Conservation (phyloP, 2,329 filamentous ascomycete genomes). For the Monosporascus sp. region DNA sequence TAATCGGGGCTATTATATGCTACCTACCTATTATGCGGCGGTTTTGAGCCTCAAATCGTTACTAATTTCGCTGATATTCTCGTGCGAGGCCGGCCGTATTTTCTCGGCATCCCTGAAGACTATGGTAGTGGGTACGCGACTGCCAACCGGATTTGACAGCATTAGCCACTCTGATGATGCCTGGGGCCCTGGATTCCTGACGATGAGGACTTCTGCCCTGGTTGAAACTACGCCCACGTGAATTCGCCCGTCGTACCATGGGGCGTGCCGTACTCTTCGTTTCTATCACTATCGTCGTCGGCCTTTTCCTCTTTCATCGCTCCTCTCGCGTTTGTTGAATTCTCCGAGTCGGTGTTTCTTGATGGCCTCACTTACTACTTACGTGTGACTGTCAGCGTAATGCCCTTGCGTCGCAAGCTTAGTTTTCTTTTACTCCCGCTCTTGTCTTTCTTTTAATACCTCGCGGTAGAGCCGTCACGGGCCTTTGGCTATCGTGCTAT, state of each 20-base stretch:
- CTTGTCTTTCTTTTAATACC: not conserved
- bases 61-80: not conserved
- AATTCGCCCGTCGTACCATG: not conserved
- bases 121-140: not conserved
- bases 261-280: not conserved
- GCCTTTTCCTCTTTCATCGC: not conserved
- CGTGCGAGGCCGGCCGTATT: not conserved
- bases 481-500: not conserved
- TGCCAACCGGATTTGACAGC: no score
- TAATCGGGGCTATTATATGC: not conserved
- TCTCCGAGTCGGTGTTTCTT: not conserved
- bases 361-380: not conserved
- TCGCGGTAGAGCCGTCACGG: not conserved
- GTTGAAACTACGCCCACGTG: not conserved
- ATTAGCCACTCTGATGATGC: no score
- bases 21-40: not conserved
- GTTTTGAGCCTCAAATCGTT: not conserved
- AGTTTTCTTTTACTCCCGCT: not conserved
- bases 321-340: not conserved
- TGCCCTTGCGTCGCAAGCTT: not conserved
- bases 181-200: not conserved
- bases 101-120: not conserved
- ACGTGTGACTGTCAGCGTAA: not conserved
- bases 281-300: not conserved
- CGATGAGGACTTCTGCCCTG: not conserved